Evolutionary conservation across 495 filamentous ascomycete species (phyloP).

Genomic region (Xylaria bambusicola): DNA sequence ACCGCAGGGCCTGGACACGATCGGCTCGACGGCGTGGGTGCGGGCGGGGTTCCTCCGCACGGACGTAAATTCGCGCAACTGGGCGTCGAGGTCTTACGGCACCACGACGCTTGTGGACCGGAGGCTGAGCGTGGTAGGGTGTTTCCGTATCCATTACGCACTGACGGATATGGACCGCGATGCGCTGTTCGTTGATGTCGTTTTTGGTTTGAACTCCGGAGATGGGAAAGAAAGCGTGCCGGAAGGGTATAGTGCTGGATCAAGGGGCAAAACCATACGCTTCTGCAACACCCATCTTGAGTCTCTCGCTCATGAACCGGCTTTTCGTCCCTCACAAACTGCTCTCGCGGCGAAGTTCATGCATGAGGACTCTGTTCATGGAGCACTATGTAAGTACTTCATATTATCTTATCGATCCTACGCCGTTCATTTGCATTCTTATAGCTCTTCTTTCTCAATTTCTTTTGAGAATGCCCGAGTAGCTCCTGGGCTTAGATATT

Average conservation of each 20-base stretch:
- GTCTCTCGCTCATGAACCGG: slow-evolving; percentile 43
- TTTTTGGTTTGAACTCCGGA: slow-evolving; percentile 1
- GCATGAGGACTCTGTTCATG: slow-evolving; percentile 29
- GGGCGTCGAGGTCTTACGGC: slow-evolving; percentile 43
- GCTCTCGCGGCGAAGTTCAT: slow-evolving; percentile 42
- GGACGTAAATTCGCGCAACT: slow-evolving; percentile 39
- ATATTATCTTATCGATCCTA: not conserved
- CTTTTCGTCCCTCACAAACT: slow-evolving; percentile 48
- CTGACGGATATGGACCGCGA: slow-evolving; percentile 50
- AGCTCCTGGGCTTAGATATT: too few relatives aligned
- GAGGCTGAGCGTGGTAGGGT: slow-evolving; percentile 36
- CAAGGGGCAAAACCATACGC: slow-evolving; percentile 37
- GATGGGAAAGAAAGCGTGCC: slow-evolving; percentile 18
- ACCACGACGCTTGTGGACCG: slow-evolving; percentile 55
- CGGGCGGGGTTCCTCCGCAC: slow-evolving; percentile 48
- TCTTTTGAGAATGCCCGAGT: too few relatives aligned
- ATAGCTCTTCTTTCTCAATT: too few relatives aligned
- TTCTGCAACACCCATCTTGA: slow-evolving; percentile 60
- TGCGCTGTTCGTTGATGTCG: slow-evolving; percentile 54
- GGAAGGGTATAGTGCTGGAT: too few relatives aligned
- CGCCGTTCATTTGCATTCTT: too few relatives aligned
- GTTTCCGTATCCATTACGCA: slow-evolving; percentile 51
- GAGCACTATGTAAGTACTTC: slow-evolving; percentile 26
- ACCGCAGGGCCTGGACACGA: slow-evolving; percentile 39
- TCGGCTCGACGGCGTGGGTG: slow-evolving; percentile 46